Percentiles rank a stretch among this genome's conserved stretches.
Evolutionary conservation across 2,329 filamentous ascomycete species (phyloP).

Genomic region (Fusarium sp.): DNA sequence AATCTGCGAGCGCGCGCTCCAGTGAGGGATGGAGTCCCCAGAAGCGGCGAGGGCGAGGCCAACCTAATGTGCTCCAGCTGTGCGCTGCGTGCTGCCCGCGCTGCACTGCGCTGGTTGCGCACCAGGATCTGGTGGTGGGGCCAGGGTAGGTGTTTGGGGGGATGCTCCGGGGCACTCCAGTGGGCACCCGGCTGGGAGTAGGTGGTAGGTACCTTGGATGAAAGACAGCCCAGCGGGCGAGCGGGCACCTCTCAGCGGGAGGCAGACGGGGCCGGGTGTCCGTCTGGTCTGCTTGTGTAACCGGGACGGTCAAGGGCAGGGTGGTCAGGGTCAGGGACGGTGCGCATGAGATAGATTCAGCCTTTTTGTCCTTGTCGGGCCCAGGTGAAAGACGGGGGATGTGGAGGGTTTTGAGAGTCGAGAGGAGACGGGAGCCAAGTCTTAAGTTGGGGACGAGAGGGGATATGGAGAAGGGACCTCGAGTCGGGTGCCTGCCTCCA

Average conservation of each 20-base stretch:
- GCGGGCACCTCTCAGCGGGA: constrained; percentile 17
- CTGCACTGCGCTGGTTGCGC: background rate
- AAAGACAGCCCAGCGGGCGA: constrained; percentile 16
- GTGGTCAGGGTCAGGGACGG: background rate
- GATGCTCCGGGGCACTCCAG: constrained; percentile 28
- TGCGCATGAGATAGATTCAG: background rate
- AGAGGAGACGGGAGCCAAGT: background rate
- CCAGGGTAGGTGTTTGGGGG: constrained; percentile 27
- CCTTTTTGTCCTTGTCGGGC: background rate
- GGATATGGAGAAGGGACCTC: constrained; percentile 10
- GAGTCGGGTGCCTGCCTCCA: background rate
- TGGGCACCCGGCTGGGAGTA: constrained; percentile 17
- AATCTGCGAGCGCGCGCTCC: constrained; percentile 12
- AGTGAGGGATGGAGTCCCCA: constrained; percentile 14
- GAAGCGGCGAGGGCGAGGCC: constrained; percentile 33
- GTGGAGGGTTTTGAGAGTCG: constrained; percentile 25
- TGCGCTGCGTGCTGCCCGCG: background rate
- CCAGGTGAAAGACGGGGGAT: constrained; percentile 8
- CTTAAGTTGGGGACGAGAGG: constrained; percentile 5
- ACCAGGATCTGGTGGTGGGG: constrained; percentile 32
- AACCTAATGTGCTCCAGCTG: constrained; percentile 12
- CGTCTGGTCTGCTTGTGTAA: background rate
- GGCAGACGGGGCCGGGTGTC: constrained; percentile 1
- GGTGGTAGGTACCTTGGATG: background rate
- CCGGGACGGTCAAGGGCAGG: background rate